These are phyloP conservation scores for Heracleum sosnowskyi DNA, from an alignment of 129 eudicot species.

Conservation along the genomic window DNA sequence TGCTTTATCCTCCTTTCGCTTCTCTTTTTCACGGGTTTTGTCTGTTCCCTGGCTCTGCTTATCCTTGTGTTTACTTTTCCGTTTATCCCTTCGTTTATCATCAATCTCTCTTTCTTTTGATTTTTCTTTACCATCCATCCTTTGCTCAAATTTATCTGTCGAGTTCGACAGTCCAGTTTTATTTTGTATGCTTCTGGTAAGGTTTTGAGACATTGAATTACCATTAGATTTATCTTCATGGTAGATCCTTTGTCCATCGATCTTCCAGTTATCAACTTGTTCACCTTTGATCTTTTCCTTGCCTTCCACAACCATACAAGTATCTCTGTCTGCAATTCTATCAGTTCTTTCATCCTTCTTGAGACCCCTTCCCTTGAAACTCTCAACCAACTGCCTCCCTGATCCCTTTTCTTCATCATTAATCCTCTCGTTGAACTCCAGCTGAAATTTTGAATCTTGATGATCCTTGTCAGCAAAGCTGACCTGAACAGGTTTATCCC, in stretches of 20 bases:
- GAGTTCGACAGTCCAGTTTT: conserved; percentile 33
- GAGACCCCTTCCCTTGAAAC: neutral
- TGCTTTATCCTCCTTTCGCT: conserved; percentile 27
- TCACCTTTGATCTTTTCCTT: conserved; percentile 29
- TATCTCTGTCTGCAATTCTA: conserved; percentile 8
- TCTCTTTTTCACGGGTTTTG: conserved; percentile 33
- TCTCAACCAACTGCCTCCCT: conserved; percentile 41
- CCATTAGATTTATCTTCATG: conserved; percentile 19
- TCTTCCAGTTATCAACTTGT: conserved; percentile 16
- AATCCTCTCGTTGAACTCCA: conserved; percentile 52
- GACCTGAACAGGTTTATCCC: conserved; percentile 22
- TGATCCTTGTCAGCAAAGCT: conserved; percentile 14
- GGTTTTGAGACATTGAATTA: conserved; percentile 10
- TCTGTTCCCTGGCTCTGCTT: conserved; percentile 37
- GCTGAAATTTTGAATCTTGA: conserved; percentile 38
- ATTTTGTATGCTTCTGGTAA: conserved; percentile 16
- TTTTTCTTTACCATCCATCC: conserved; percentile 36
- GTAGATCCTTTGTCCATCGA: conserved; percentile 22
- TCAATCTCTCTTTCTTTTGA: conserved; percentile 29
- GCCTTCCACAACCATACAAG: conserved; percentile 17
- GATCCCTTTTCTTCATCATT: conserved; percentile 43
- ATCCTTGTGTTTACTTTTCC: conserved; percentile 34
- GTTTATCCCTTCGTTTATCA: conserved; percentile 38
- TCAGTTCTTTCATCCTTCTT: conserved; percentile 16
- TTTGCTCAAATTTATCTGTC: conserved; percentile 24